Base-by-base conservation (phyloP, 192 early-diverging fungal species). In the Rhizophagus clarus region DNA sequence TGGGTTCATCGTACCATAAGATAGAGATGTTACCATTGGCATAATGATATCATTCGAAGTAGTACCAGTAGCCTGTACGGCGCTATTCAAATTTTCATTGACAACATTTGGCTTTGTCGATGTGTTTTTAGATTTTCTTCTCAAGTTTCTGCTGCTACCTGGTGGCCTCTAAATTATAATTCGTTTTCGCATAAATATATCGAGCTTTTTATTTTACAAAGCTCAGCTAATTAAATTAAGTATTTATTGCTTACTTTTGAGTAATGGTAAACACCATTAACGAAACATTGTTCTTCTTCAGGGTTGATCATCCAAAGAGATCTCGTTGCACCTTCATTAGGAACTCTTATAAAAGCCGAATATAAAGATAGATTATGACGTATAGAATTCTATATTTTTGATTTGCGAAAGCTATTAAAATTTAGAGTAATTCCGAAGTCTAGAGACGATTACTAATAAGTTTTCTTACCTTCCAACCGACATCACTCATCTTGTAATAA, bases 351-450 rank as follows among this genome's bases (percentile, higher is more conserved):
- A 86, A 97, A 97, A 37, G 86, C 85, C 80, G 93, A 94, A 83
- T 95, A 95, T 11, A 96, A 86, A 6, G 93, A 94, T 72, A 96
- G 88, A 83, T 96, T 96, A 84, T 96, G 95, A n/a, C 95, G 89
- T 71, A 96, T 92, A 15, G 95, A 96, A 82, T 96, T 96, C 85
- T 95, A 79, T 49, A 24, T 67, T 32, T n/a, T 17, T 67, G 26
- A 31, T 20, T 67, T 67, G 17, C 24, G 5, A 17, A 67, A 28
- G 14, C 3, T 7, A 56, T 56, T 17, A 56, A 17, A 67, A 28
- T 17, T 29, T 67, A 67, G 11, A 28, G 15, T 17, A 66, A 66
- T 63, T 1, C 3, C 0, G 31, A 31, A 29, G 32, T 14, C 12
- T 24, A 34, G 5, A 4, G 1, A 32, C 31, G 5, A 32, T 67